These are phyloP conservation scores for Pichia kudriavzevii DNA, from an alignment of 1,139 yeast species.

Conservation along the genomic window DNA sequence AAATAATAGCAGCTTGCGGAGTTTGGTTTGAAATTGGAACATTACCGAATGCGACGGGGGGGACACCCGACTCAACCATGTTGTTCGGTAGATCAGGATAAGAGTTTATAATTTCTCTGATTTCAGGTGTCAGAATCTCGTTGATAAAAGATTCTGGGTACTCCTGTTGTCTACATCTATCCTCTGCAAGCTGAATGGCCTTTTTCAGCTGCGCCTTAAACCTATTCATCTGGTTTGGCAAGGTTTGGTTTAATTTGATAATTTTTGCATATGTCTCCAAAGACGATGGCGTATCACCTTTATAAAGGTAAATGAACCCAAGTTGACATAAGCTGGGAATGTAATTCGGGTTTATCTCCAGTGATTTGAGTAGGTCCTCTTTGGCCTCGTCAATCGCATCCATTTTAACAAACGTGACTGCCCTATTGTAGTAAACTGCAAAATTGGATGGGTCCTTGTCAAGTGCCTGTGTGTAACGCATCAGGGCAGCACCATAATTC, in stretches of 20 bases:
- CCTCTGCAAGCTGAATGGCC: constrained; percentile 23
- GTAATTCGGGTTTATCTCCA: constrained; percentile 27
- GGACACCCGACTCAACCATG: constrained; percentile 13
- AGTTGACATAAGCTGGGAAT: constrained; percentile 32
- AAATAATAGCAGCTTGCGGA: constrained; percentile 1
- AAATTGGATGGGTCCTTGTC: constrained; percentile 27
- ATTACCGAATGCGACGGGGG: constrained; percentile 14
- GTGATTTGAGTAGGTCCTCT: constrained; percentile 27
- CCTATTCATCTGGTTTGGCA: constrained; percentile 20
- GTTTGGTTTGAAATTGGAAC: constrained; percentile 7
- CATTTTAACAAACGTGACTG: constrained; percentile 31
- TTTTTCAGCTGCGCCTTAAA: constrained; percentile 25
- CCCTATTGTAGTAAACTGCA: constrained; percentile 31
- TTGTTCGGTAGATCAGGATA: constrained; percentile 18
- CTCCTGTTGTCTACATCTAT: constrained; percentile 27
- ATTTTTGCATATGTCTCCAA: constrained; percentile 30
- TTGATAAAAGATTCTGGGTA: constrained; percentile 25
- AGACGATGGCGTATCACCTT: constrained; percentile 30
- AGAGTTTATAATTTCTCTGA: constrained; percentile 19
- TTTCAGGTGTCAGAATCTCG: constrained; percentile 20
- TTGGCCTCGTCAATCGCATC: constrained; percentile 30
- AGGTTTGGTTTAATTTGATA: constrained; percentile 21
- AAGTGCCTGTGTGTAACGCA: constrained; percentile 31
- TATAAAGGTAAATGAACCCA: constrained; percentile 28
- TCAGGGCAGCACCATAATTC: constrained; percentile 29